These are phyloP conservation scores for Pseudogymnoascus verrucosus DNA, from an alignment of 2,329 filamentous ascomycete genomes.

Conservation along the genomic window DNA sequence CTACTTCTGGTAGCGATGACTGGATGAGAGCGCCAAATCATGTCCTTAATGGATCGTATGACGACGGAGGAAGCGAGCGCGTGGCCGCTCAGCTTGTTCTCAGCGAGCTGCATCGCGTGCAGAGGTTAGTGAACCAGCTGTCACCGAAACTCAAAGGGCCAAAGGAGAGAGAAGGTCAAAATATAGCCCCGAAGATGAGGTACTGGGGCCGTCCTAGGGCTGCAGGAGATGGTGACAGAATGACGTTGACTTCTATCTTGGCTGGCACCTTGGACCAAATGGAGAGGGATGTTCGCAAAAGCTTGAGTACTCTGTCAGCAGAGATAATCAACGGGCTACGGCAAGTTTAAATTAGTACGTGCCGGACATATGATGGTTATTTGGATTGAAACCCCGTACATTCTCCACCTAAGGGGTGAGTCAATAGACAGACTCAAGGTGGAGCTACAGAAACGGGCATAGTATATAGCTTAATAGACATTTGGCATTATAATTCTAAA, in stretches of 20 bases:
- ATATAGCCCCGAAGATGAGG: neutral
- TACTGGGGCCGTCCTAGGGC: neutral
- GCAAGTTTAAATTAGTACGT: constrained; percentile 5
- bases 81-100: constrained; percentile 30
- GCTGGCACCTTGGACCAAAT: constrained; percentile 18
- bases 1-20: constrained; percentile 19
- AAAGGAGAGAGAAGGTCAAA: neutral
- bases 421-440: neutral
- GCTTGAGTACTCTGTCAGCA: constrained; percentile 14
- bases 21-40: neutral
- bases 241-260: constrained; percentile 14
- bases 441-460: neutral
- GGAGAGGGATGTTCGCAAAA: constrained; percentile 18
- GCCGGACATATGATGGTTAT: neutral
- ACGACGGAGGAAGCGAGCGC: constrained; percentile 11
- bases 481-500: neutral
- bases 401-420: neutral
- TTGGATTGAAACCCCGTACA: neutral
- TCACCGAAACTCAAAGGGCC: constrained; percentile 18
- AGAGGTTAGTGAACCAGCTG: constrained; percentile 25
- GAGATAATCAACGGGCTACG: constrained; percentile 16
- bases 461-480: neutral
- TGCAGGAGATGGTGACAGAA: constrained; percentile 6
- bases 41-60: neutral
- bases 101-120: constrained; percentile 30